These are phyloP conservation scores for Thelephora terrestris DNA, from an alignment of 1,284 basidiomycete species.

Conservation along the genomic window DNA sequence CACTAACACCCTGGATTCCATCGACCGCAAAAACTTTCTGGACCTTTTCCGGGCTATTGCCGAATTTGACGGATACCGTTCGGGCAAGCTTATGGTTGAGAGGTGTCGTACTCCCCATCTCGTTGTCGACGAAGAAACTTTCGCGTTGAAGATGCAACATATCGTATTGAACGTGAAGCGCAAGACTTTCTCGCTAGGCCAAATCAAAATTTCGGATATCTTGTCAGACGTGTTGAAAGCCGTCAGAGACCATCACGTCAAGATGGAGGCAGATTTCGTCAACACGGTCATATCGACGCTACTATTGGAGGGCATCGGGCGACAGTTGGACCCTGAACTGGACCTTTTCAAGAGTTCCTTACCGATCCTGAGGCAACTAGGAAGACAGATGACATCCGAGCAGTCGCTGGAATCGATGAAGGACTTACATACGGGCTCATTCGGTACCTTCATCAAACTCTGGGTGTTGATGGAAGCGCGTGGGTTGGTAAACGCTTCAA, in stretches of 20 bases:
- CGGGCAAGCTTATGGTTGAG: constrained; percentile 94
- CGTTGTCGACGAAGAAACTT: constrained; percentile 86
- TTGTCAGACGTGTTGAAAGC: constrained; percentile 79
- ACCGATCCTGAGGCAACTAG: constrained; percentile 83
- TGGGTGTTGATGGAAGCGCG: constrained; percentile 91
- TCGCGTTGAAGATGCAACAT: constrained; percentile 96
- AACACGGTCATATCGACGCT: constrained; percentile 96
- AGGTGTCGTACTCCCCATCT: constrained; percentile 90
- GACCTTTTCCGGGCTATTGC: constrained; percentile 95
- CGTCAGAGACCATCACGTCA: constrained; percentile 93
- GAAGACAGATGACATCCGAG: constrained; percentile 66
- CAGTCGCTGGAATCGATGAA: constrained; percentile 56
- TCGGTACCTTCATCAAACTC: constrained; percentile 81
- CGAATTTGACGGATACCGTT: constrained; percentile 92
- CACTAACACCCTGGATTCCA: constrained; percentile 75
- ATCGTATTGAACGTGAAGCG: constrained; percentile 89
- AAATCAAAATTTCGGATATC: constrained; percentile 94
- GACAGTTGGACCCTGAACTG: constrained; percentile 86
- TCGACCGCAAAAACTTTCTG: constrained; percentile 86
- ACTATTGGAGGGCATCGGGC: constrained; percentile 90
- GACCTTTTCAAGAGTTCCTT: constrained; percentile 91
- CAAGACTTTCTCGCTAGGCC: constrained; percentile 92
- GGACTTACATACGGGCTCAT: constrained; percentile 53
- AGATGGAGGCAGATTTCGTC: constrained; percentile 98
- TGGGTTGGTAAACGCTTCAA: constrained; percentile 69